Evolutionary conservation across 352 stramenopile genomes (phyloP), one percentile per base, ranked within the genome.

Genomic region (Globisporangium heterothallicum): DNA sequence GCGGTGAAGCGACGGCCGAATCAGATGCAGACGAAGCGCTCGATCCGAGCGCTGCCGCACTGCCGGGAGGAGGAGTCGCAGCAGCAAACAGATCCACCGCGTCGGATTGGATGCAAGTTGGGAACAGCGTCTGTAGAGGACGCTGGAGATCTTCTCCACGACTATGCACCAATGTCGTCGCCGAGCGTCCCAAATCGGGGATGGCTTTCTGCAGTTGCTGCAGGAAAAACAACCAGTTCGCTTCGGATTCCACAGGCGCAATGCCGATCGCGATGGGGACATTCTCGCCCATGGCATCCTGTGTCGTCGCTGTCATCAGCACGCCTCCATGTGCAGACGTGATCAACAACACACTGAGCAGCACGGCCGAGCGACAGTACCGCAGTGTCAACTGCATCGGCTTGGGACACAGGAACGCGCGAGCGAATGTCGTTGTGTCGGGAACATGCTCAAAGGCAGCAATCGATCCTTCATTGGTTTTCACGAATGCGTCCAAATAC

Each of bases 281-380:
- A 54, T 88, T 84, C 41, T 91, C 78, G 0, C 80, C 77, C 77
- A 91, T 85, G 0, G 77, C 74, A 27, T 91, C 80, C 52, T 91
- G 77, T 14, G 74, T 72, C 4, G 76, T 88, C 12, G 71, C 77
- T 6, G 74, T 81, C 55, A 91, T 78, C 35, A 91, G 73, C 3
- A 86, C 62, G 35, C 77, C 80, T 27, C 80, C 80, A 56, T 85
- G 74, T 10, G 73, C 66, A 1, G 77, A 88, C 29, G 77, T 88
- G 38, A 86, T 61, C 14, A 84, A 48, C 38, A 88, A 87, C 6
- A 88, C 72, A 47, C 77, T 91, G 12, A 91, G 55, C 35, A 91
- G 53, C 49, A 91, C 58, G 19, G 66, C 64, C 27, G 75, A 68
- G 36, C 80, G 75, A 26, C 80, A 91, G 34, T 86, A 80, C 14